Base-by-base conservation (phyloP, 495 filamentous ascomycete genomes). In the Penicillium nucicola region DNA sequence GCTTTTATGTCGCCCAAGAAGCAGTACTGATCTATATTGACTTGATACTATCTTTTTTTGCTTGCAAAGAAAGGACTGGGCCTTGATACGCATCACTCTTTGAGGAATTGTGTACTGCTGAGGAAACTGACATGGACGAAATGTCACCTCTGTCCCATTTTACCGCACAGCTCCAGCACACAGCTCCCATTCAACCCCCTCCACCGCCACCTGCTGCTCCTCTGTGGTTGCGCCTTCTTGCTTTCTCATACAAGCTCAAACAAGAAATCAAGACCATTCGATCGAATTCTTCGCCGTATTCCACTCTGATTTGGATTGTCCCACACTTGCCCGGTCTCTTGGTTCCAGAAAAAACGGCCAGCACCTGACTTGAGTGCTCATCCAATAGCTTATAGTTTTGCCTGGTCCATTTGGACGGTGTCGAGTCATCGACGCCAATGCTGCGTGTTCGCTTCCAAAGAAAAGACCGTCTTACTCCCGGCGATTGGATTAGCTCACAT, bases 351-450 rank as follows among this genome's bases (percentile, higher is more conserved):
- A 61, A 66, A 6, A 64, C 57, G 14, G 57, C 60, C 23, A 61
- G 11, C 9, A 66, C 34, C 11, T 57, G 38, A 15, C 33, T 53
- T 0, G 42, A 54, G 8, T 9, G 34, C 23, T 57, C 56, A 43
- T 63, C 56, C 17, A 63, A 43, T 17, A 64, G 39, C 40, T 64
- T 65, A n/a, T 53, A 64, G 23, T 58, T 64, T 11, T 42, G 57
- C 13, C 17, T 5, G 30, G 48, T 57, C 44, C 38, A 51, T 14
- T 17, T 46, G 11, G 34, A 25, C 13, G 60, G 39, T 18, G 15
- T 37, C 12, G 37, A 18, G 13, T 40, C 49, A 1, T 48, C 55
- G 15, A 61, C 50, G 3, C 30, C 52, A n/a, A 61, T 52, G 3
- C 34, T 44, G 18, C 44, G 62, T 15, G 60, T 66, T 15, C 54